phyloP scores from a whole-genome alignment of 2,329 filamentous ascomycete species.

The Zymoseptoria crescenta region DNA sequence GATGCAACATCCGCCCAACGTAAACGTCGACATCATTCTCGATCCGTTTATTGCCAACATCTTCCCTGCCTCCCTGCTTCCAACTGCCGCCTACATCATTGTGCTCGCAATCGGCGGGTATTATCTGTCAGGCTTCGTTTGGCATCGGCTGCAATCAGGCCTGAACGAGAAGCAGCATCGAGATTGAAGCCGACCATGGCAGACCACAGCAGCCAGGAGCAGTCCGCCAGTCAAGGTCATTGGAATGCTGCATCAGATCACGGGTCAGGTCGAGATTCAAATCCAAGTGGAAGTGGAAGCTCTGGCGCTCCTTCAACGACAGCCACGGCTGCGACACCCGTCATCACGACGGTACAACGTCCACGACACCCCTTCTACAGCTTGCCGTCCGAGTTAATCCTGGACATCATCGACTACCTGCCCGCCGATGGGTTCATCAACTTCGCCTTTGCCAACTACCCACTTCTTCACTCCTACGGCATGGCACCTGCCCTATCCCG shows the following conservation, averaged over 20 bases:
- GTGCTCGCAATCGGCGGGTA: slow-evolving; percentile 50
- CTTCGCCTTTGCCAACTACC: slow-evolving; percentile 41
- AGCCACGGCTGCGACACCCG: neutral
- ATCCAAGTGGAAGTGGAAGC: neutral
- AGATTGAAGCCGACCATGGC: slow-evolving; percentile 14
- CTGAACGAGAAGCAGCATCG: slow-evolving; percentile 15
- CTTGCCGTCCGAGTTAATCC: slow-evolving; percentile 41
- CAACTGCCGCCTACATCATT: slow-evolving; percentile 62
- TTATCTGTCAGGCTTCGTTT: slow-evolving; percentile 43
- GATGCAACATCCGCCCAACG: slow-evolving; percentile 67
- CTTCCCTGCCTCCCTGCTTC: slow-evolving; percentile 67
- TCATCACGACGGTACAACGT: slow-evolving; percentile 2
- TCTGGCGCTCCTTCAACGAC: slow-evolving; percentile 1
- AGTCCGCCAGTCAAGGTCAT: neutral
- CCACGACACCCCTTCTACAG: slow-evolving; percentile 29
- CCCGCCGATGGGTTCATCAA: slow-evolving; percentile 36
- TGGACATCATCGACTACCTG: slow-evolving; percentile 38
- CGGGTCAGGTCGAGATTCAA: neutral
- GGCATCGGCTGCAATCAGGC: slow-evolving; percentile 21
- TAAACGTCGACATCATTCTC: slow-evolving; percentile 72
- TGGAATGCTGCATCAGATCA: neutral
- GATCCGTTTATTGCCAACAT: slow-evolving; percentile 78
- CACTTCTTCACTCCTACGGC: slow-evolving; percentile 34
- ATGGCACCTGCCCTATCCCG: slow-evolving; percentile 29
- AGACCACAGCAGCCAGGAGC: too few relatives aligned